Base-by-base conservation (phyloP, 495 filamentous ascomycete species). In the Penicillium diatomitis region DNA sequence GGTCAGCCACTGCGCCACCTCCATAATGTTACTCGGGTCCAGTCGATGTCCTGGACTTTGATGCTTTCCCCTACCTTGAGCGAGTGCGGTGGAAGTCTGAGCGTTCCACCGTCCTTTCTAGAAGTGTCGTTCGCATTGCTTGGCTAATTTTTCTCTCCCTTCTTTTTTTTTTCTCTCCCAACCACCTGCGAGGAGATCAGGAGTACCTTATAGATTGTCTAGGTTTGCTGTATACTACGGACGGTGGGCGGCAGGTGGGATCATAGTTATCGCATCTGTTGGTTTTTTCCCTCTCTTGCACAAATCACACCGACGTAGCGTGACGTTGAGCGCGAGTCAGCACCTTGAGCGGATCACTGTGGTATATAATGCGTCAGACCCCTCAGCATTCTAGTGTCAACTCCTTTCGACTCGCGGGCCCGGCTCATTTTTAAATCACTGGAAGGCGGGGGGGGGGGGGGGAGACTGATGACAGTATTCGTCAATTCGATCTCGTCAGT, bases 291-390 rank as follows among this genome's bases (percentile, higher is more conserved):
- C 45, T 56, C 48, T 36, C 42, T 51, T 47, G 53, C 52, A 54
- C 48, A 53, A 20, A 62, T 64, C 62, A 68, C 54, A 61, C 53
- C 59, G 58, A 67, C 60, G 64, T 65, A 67, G 60, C 45, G 51
- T 55, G 50, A 63, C 52, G 50, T 46, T 46, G 41, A 32, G 12
- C 29, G 30, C 30, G 31, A 20, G 41, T 44, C 41, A 44, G 34
- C 41, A 30, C 32, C 29, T 20, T 46, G 12, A 46, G 12, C 8
- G 32, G 35, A 20, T 34, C 35, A 32, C 20, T 32, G n/a, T 20
- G 32, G 9, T 65, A 65, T 59, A 62, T 56, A 65, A 54, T 41
- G 20, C 38, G 20, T 27, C 11, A 46, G 42, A 27, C 36, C 27
- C 38, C 52, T 50, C 51, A 20, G 34, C 39, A 46, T 45, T 30